phyloP scores from a whole-genome alignment of 1,284 basidiomycete genomes.

The Moniliella sp. region DNA sequence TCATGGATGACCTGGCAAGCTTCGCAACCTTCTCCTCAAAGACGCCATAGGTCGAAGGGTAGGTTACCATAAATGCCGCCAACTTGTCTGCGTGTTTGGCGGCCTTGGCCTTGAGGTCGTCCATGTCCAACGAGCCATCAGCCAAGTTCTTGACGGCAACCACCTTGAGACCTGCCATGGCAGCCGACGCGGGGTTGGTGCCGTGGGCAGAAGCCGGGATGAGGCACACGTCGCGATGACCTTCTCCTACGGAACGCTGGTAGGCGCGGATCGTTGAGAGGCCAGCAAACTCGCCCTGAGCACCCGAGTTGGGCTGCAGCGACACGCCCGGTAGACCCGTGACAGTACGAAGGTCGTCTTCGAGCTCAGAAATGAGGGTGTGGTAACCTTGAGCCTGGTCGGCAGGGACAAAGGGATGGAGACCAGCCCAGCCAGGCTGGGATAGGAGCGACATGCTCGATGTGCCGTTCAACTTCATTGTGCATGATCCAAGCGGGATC shows the following conservation, averaged over 20 bases:
- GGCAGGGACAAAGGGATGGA: slow-evolving; percentile 77
- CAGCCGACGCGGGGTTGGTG: slow-evolving; percentile 52
- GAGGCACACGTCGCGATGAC: slow-evolving; percentile 68
- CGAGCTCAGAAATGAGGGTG: slow-evolving; percentile 67
- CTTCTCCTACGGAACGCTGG: slow-evolving; percentile 66
- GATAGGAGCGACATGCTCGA: slow-evolving; percentile 89
- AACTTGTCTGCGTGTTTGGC: slow-evolving; percentile 72
- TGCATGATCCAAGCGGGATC: slow-evolving; percentile 68
- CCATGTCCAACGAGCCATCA: slow-evolving; percentile 72
- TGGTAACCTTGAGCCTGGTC: slow-evolving; percentile 77
- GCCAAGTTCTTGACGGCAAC: slow-evolving; percentile 68
- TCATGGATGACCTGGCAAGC: slow-evolving; percentile 83
- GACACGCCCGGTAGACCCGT: slow-evolving; percentile 87
- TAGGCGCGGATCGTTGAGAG: slow-evolving; percentile 80
- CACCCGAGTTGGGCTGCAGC: slow-evolving; percentile 89
- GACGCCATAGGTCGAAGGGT: slow-evolving; percentile 71
- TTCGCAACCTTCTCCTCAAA: slow-evolving; percentile 76
- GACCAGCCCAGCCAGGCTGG: slow-evolving; percentile 65
- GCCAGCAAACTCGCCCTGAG: slow-evolving; percentile 82
- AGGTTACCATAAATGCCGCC: slow-evolving; percentile 77
- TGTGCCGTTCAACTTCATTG: slow-evolving; percentile 36
- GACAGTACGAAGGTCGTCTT: slow-evolving; percentile 69
- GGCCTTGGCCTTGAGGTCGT: slow-evolving; percentile 65
- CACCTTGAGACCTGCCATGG: slow-evolving; percentile 90
- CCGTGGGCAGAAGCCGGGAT: slow-evolving; percentile 90